A percentile compares a stretch with the other conserved stretches of the same genome.
These are phyloP conservation scores for Tilletiaria anomala DNA, from an alignment of 1,284 basidiomycete species.

Conservation along the genomic window DNA sequence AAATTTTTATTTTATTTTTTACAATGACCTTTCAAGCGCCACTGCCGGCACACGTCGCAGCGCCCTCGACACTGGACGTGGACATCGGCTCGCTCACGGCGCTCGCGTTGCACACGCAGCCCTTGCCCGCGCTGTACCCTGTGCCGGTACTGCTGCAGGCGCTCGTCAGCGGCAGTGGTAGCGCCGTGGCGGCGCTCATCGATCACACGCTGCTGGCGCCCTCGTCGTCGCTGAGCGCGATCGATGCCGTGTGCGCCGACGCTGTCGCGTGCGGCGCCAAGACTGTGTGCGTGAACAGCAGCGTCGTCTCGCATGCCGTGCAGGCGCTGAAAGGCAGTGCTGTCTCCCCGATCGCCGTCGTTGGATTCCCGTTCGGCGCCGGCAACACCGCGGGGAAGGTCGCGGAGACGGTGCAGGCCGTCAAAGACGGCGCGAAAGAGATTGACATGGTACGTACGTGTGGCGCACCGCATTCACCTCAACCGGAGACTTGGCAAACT, in stretches of 20 bases:
- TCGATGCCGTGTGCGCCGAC: slow-evolving; percentile 12
- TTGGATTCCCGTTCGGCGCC: slow-evolving; percentile 21
- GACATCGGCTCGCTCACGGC: no score
- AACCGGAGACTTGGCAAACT: not conserved
- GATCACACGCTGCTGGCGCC: slow-evolving; percentile 34
- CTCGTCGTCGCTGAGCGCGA: slow-evolving; percentile 13
- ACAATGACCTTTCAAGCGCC: no score
- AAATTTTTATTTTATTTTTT: no score
- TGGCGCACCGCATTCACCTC: not conserved
- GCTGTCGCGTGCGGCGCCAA: slow-evolving; percentile 15
- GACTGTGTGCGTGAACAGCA: slow-evolving; percentile 28
- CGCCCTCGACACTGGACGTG: no score
- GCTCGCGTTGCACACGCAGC: no score
- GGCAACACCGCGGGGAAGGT: slow-evolving; percentile 17
- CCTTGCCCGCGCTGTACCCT: no score
- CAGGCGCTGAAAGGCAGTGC: slow-evolving; percentile 38
- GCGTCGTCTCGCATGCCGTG: slow-evolving; percentile 43
- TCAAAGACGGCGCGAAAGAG: slow-evolving; percentile 17
- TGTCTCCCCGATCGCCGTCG: slow-evolving; percentile 9
- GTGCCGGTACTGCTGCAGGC: no score
- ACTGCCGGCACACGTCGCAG: no score
- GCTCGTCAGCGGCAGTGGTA: no score
- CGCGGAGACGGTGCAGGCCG: slow-evolving; percentile 13
- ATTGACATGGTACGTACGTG: slow-evolving; percentile 34
- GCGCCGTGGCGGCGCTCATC: slow-evolving; percentile 8